These are phyloP conservation scores for Oryza punctata DNA, from an alignment of 176 grass and related monocot genomes.

Conservation along the genomic window DNA sequence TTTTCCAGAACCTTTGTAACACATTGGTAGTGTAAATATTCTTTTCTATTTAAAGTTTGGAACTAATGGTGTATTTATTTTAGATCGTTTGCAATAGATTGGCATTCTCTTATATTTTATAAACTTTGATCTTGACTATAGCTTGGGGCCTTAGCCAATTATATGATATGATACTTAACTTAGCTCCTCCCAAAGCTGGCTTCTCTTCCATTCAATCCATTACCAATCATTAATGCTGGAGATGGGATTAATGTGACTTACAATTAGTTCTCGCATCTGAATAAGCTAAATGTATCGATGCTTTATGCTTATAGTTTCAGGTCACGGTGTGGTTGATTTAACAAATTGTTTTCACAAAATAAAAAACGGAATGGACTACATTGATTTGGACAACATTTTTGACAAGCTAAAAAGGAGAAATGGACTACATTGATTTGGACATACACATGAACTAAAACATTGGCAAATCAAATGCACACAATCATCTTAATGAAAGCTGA, in stretches of 20 bases:
- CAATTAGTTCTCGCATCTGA: too few relatives aligned
- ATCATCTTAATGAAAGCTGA: not conserved
- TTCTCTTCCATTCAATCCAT: not conserved
- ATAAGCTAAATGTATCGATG: too few relatives aligned
- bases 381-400: not conserved
- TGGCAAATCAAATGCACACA: not conserved
- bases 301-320: too few relatives aligned
- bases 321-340: too few relatives aligned
- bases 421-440: not conserved
- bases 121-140: not conserved
- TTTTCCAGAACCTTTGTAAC: not conserved
- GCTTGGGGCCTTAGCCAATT: not conserved
- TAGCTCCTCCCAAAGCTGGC: not conserved
- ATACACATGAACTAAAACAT: not conserved
- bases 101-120: not conserved
- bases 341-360: too few relatives aligned
- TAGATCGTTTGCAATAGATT: not conserved
- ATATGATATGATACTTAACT: not conserved
- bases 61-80: too few relatives aligned
- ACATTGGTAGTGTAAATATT: not conserved
- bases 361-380: not conserved
- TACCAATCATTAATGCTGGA: not conserved
- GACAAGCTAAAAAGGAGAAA: not conserved
- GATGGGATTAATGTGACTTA: too few relatives aligned
- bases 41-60: not conserved